Evolutionary conservation across 345 rosid species (phyloP).

Genomic region (Microthlaspi erraticum): DNA sequence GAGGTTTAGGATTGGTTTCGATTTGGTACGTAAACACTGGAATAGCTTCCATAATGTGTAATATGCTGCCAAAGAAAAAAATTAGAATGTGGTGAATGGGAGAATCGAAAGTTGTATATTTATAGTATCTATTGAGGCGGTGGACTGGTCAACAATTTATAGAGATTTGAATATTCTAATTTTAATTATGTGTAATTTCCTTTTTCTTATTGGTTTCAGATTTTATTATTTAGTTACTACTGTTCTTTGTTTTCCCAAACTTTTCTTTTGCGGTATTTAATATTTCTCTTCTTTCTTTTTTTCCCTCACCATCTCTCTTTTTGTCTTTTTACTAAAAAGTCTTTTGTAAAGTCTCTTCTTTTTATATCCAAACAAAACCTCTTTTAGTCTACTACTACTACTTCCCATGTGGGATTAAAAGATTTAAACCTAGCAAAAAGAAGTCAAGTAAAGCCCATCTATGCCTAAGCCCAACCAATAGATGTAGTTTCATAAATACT

Average conservation of each 20-base stretch:
- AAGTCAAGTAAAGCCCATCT: too few species aligned
- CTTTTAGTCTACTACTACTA: too few species aligned
- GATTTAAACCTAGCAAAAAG: too few species aligned
- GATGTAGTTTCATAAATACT: too few species aligned
- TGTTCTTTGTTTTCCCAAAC: not conserved
- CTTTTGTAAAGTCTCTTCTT: too few species aligned
- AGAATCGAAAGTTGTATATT: not conserved
- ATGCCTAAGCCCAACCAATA: too few species aligned
- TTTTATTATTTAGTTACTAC: not conserved
- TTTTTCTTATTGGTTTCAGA: not conserved
- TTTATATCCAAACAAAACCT: too few species aligned
- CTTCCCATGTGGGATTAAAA: too few species aligned
- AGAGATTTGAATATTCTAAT: not conserved
- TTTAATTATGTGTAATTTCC: not conserved
- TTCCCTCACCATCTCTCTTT: too few species aligned
- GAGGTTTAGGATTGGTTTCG: not conserved
- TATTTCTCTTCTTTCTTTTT: slow-evolving; percentile 34
- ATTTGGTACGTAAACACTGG: not conserved
- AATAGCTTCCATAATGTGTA: not conserved
- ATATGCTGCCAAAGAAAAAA: not conserved
- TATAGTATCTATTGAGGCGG: not conserved
- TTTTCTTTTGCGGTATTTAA: not conserved
- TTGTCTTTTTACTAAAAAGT: too few species aligned
- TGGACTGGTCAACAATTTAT: not conserved
- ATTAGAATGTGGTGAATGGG: not conserved